Base-by-base conservation (phyloP, 306 rosid genomes). In the Casuarina cunninghamiana region DNA sequence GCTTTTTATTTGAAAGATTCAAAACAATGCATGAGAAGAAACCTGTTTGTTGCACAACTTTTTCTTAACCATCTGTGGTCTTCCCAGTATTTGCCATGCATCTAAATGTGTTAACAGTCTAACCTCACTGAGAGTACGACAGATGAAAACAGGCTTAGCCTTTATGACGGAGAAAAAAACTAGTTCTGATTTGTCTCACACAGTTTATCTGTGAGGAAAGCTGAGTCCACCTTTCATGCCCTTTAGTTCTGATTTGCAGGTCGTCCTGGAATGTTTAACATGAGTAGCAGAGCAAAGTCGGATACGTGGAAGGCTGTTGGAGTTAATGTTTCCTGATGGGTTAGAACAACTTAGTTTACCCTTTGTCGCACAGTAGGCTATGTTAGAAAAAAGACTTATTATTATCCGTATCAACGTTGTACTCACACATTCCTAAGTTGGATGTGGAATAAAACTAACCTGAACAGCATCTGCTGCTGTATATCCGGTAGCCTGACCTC, bases 231-330 rank as follows among this genome's bases (percentile, higher is more conserved):
- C 7, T 17, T 38, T 81, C 21, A 69, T 83, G 80, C 67, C 43
- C 44, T 72, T 44, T 83, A 38, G 66, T 68, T 55, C 0, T 83
- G 82, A 71, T 86, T 83, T 86, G 69, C 84, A 95, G 98, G 73
- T 78, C 98, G 98, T 10, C 98, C 98, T 4, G 98, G 97, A 78
- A 46, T 95, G 0, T 95, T 95, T 88, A 88, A 79, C 83, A 42
- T 79, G 97, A 95, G 76, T 85, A 97, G 93, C 78, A 87, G 93
- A 80, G 97, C 93, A 45, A 92, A 92, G 80, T 95, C 97, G 98
- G 98, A 95, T 91, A 97, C 98, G 75, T 95, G 98, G 97, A 92
- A 95, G 87, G 88, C 90, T 58, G 93, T 86, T 87, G 97, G 93
- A 87, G 97, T 97, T 95, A 79, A 71, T 53, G 53, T 39, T 61